These are phyloP conservation scores for Westerdykella aurantiaca DNA, from an alignment of 2,329 filamentous ascomycete genomes.

Conservation along the genomic window DNA sequence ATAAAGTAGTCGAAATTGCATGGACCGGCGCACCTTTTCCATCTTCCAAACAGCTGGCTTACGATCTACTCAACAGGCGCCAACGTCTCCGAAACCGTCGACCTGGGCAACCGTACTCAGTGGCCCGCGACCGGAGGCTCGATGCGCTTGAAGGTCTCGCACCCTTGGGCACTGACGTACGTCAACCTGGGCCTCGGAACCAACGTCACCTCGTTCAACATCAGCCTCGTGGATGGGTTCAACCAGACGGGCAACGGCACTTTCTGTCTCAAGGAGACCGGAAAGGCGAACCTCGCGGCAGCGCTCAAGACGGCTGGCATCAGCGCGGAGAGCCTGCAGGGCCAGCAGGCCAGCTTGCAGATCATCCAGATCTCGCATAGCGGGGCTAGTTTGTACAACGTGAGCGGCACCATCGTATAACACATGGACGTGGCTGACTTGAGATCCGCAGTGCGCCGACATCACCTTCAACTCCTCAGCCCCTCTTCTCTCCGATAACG, in stretches of 20 bases:
- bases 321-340: conserved; percentile 23
- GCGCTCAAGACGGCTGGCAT: conserved; percentile 22
- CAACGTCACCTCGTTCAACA: conserved; percentile 42
- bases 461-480: conserved; percentile 40
- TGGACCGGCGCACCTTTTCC: neutral
- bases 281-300: conserved; percentile 18
- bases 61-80: conserved; percentile 24
- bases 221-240: conserved; percentile 40
- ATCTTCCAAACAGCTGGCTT: neutral
- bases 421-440: conserved; percentile 5
- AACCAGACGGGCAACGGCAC: conserved; percentile 47
- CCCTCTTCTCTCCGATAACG: conserved; percentile 29
- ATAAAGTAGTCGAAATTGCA: neutral
- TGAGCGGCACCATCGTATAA: conserved; percentile 12
- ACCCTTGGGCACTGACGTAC: conserved; percentile 42
- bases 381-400: conserved; percentile 43
- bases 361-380: conserved; percentile 40
- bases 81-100: conserved; percentile 35
- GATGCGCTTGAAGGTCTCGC: conserved; percentile 37
- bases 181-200: conserved; percentile 44
- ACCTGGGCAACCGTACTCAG: conserved; percentile 39
- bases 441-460: conserved; percentile 37
- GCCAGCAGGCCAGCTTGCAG: conserved; percentile 41
- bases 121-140: conserved; percentile 45
- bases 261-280: conserved; percentile 41